Evolutionary conservation across 805 yeast species (phyloP), one percentile per base, ranked within the genome.

Genomic region (Kodamaea neixiangensis): DNA sequence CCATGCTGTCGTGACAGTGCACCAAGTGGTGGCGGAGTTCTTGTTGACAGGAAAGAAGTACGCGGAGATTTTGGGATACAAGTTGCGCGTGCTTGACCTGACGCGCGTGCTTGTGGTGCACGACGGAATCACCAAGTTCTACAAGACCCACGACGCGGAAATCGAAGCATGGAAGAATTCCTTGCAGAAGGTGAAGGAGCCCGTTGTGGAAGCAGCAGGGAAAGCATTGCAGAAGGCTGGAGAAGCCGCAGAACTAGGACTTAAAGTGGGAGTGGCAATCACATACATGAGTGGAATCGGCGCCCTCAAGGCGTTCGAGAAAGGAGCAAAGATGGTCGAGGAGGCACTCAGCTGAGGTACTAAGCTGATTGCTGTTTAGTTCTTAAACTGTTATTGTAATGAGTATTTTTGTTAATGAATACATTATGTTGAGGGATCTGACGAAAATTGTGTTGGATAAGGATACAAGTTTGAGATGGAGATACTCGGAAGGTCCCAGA

Each of bases 241-340:
- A 29, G 11, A 18, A 11, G 39, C 37, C 15, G 49, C 38, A 6
- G 45, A 22, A 17, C 17, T 33, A 17, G 17, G 47, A 15, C 19
- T 42, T n/a, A 34, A 43, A 38, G 46, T 43, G 37, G 51, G 46
- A 9, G 31, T 42, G 20, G 47, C 45, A n/a, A 48, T 48, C 6
- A 29, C 29, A 15, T 48, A 48, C 31, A 33, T 48, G 51, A 43
- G 51, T 43, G 47, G 35, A 18, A 22, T 42, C n/a, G 51, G 51
- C 5, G 46, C 51, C 10, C 5, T 9, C 29, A 39, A 18, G 21
- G 45, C 33, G 3, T 25, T 29, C 6, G 45, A 40, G 34, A 17
- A 29, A 38, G n/a, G 17, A 5, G 21, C 21, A 2, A 37, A 18
- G 17, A 7, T 17, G 9, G 13, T 37, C 11, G 41, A 17, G 31